These are phyloP conservation scores for Proteromonas lacertae DNA, from an alignment of 352 stramenopile genomes.

Conservation along the genomic window DNA sequence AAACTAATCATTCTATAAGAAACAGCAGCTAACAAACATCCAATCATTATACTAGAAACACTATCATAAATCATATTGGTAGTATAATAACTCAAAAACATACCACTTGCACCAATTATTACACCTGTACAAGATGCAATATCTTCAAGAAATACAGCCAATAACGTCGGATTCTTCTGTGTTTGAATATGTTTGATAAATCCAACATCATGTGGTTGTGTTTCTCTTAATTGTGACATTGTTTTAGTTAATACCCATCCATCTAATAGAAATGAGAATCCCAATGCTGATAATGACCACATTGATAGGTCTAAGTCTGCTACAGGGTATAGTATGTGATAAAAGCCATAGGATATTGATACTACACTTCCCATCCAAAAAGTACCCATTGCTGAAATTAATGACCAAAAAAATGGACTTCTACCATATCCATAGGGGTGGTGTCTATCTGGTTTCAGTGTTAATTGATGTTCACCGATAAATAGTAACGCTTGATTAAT, in stretches of 20 bases:
- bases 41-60: conserved; percentile 70
- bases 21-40: conserved; percentile 54
- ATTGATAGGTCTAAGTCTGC: conserved; percentile 26
- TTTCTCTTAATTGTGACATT: conserved; percentile 30
- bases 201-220: conserved; percentile 26
- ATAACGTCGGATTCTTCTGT: conserved; percentile 66
- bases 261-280: conserved; percentile 65
- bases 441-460: conserved; percentile 44
- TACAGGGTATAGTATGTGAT: conserved; percentile 18
- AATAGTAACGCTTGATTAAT: conserved; percentile 68
- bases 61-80: conserved; percentile 69
- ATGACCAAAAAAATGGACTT: conserved; percentile 86
- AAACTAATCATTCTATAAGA: conserved; percentile 35
- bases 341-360: conserved; percentile 51
- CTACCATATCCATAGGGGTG: conserved; percentile 86
- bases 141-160: conserved; percentile 83
- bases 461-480: conserved; percentile 18
- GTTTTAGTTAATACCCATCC: conserved; percentile 68
- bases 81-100: conserved; percentile 50
- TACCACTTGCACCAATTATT: conserved; percentile 63
- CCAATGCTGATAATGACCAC: conserved; percentile 72
- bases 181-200: conserved; percentile 23
- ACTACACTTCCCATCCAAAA: conserved; percentile 82
- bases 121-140: conserved; percentile 71
- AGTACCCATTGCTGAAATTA: conserved; percentile 83